A percentile compares a stretch with the other conserved stretches of the same genome.
These are phyloP conservation scores for Annulohypoxylon moriforme DNA, from an alignment of 495 filamentous ascomycete species.

Conservation along the genomic window DNA sequence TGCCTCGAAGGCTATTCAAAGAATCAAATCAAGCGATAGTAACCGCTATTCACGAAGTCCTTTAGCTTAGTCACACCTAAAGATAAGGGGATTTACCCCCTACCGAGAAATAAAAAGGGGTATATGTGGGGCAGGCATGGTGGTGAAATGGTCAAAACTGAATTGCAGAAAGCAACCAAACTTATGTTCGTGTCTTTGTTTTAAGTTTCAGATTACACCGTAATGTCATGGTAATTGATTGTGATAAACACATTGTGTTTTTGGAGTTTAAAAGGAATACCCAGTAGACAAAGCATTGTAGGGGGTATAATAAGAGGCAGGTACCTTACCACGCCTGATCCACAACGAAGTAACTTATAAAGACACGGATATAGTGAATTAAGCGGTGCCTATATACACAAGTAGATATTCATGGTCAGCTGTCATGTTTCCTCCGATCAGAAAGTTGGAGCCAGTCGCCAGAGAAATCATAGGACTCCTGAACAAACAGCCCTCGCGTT, in stretches of 20 bases:
- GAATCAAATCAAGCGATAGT: not conserved
- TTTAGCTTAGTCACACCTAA: not conserved
- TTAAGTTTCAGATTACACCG: not conserved
- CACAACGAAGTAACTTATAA: not conserved
- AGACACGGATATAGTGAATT: not conserved
- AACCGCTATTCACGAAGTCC: not conserved
- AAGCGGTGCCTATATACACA: too few species aligned
- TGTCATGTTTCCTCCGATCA: too few species aligned
- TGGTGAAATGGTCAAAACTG: too few species aligned
- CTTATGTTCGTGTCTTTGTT: not conserved
- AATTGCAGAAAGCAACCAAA: too few species aligned
- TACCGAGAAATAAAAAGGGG: not conserved
- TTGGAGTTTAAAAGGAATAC: not conserved
- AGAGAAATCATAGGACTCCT: not conserved
- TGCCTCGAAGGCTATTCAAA: not conserved
- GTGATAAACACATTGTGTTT: not conserved
- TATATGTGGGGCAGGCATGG: not conserved
- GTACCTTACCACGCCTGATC: not conserved
- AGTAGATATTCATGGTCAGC: too few species aligned
- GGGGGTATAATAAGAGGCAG: not conserved
- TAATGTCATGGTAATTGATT: not conserved
- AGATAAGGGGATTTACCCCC: not conserved
- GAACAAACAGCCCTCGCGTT: not conserved
- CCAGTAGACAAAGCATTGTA: not conserved
- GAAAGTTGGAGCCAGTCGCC: not conserved